Evolutionary conservation across 441 rosid species (phyloP), one percentile per base, ranked within the genome.

Genomic region (Aquilaria agallochum): DNA sequence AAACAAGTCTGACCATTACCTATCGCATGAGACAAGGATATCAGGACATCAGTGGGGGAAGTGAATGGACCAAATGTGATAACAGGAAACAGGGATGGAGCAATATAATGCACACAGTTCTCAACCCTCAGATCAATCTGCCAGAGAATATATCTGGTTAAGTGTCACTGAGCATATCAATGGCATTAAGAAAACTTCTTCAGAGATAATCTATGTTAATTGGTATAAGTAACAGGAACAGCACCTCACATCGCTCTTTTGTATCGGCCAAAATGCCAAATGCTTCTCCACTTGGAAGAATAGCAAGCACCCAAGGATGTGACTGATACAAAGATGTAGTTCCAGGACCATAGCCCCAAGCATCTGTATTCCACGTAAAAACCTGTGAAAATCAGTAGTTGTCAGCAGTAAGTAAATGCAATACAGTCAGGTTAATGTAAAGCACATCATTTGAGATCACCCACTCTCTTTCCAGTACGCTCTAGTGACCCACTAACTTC

Each of bases 401-500:
- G 45, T 10, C 10, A 40, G 45, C 9, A 40, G 6, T 40, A 7
- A 40, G 45, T 40, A 40, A 40, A 40, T 40, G 45, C 45, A 8
- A 40, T 40, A 10, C 45, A 40, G 15, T 56, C 6, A 10, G 31
- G 33, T 64, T 30, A n/a, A 4, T 2, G 20, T 32, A 46, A 2
- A 3, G 36, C 2, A 51, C 13, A 49, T 60, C 8, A 14, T 31
- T 32, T 3, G 53, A 69, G 55, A 68, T 14, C 58, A 72, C 96
- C 73, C 58, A 89, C 99, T 69, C 96, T 79, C 69, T 81, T 95
- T 50, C 97, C 97, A 0, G 99, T 87, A 57, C 97, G 90, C 83
- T 95, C 99, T 62, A 95, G 85, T 70, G 75, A 87, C 49, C 99
- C 99, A 76, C 97, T 81, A 75, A 83, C 99, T 91, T 95, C 99